A percentile compares a stretch with the other conserved stretches of the same genome.
phyloP scores from a whole-genome alignment of 495 filamentous ascomycete species.

The Xylaria cubensis region DNA sequence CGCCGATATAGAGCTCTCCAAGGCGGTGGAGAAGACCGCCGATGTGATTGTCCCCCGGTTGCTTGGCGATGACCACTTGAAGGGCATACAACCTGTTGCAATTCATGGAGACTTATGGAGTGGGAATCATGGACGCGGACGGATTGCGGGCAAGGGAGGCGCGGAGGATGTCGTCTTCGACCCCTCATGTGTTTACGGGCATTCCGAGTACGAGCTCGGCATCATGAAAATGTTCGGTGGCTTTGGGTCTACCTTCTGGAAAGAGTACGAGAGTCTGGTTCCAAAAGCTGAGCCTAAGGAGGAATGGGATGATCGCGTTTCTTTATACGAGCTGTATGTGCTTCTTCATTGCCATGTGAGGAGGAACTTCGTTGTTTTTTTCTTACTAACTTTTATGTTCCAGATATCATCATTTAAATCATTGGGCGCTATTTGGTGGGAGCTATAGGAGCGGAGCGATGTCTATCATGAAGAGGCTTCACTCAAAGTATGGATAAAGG shows the following conservation, averaged over 20 bases:
- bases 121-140: slow-evolving; percentile 77
- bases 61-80: slow-evolving; percentile 70
- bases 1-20: slow-evolving; percentile 62
- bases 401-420: slow-evolving; percentile 91
- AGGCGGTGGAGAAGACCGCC: slow-evolving; percentile 68
- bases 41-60: slow-evolving; percentile 71
- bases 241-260: slow-evolving; percentile 74
- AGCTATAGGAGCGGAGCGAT: slow-evolving; percentile 76
- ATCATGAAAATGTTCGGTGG: slow-evolving; percentile 98
- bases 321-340: slow-evolving; percentile 79
- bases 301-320: slow-evolving; percentile 83
- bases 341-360: background rate
- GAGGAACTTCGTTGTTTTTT: background rate
- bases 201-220: slow-evolving; percentile 87
- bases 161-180: slow-evolving; percentile 86
- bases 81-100: slow-evolving; percentile 70
- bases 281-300: slow-evolving; percentile 80
- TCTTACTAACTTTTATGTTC: slow-evolving; percentile 20
- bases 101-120: slow-evolving; percentile 93
- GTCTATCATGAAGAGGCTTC: slow-evolving; percentile 73
- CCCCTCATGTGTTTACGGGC: slow-evolving; percentile 79
- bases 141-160: slow-evolving; percentile 62
- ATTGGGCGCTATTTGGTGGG: slow-evolving; percentile 82
- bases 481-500: slow-evolving; percentile 65
- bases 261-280: slow-evolving; percentile 75